A percentile compares a stretch with the other conserved stretches of the same genome.
phyloP scores from a whole-genome alignment of 176 grass and related monocot species.

The Ensete ventricosum region DNA sequence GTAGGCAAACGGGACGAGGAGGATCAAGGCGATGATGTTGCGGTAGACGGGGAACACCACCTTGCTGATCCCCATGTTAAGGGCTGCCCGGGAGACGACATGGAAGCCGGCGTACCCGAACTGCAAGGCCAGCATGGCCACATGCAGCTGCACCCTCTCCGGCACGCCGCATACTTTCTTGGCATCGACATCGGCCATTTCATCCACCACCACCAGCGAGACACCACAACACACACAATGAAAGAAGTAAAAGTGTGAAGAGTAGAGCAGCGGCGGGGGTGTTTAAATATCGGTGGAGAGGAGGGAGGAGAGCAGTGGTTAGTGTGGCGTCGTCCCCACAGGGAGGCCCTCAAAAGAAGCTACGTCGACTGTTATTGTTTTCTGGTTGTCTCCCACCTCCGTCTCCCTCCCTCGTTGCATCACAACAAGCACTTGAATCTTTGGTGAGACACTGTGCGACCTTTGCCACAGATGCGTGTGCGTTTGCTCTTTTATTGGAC shows the following conservation, averaged over 20 bases:
- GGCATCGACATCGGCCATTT: conserved; percentile 58
- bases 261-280: conserved; percentile 20
- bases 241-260: neutral
- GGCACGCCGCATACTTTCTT: conserved; percentile 67
- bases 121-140: conserved; percentile 89
- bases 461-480: too few species aligned
- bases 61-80: conserved; percentile 99
- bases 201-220: neutral
- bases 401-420: neutral
- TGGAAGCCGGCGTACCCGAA: conserved; percentile 97
- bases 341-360: conserved; percentile 23
- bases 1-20: conserved; percentile 90
- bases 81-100: conserved; percentile 75
- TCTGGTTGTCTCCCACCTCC: conserved; percentile 31
- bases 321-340: neutral
- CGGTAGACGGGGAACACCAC: conserved; percentile 95
- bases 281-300: conserved; percentile 35
- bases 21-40: conserved; percentile 89
- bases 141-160: conserved; percentile 92
- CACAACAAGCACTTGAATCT: neutral
- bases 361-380: conserved; percentile 32
- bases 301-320: neutral
- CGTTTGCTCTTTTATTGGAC: too few species aligned
- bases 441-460: neutral
- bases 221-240: too few species aligned